These are phyloP conservation scores for Ascosphaera apis DNA, from an alignment of 2,329 filamentous ascomycete species.

Conservation along the genomic window DNA sequence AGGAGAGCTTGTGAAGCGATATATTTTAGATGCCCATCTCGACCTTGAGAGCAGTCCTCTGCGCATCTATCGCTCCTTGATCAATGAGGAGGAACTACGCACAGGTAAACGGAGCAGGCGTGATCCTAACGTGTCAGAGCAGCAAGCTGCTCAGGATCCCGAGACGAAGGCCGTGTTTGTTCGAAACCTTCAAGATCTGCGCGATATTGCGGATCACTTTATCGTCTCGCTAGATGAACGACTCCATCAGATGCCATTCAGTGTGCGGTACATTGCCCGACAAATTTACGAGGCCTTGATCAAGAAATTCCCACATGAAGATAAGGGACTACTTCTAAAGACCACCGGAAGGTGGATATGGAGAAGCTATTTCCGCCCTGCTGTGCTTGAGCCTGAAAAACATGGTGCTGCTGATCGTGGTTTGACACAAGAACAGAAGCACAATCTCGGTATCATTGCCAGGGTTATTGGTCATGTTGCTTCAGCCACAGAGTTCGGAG, in stretches of 20 bases:
- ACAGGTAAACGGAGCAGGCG: conserved; percentile 67
- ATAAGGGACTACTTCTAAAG: conserved; percentile 55
- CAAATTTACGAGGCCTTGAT: conserved; percentile 64
- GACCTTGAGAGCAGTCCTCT: conserved; percentile 93
- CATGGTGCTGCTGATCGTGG: conserved; percentile 80
- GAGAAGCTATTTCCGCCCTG: conserved; percentile 81
- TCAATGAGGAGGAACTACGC: conserved; percentile 91
- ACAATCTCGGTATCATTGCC: conserved; percentile 70
- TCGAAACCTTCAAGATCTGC: conserved; percentile 74
- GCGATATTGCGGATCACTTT: conserved; percentile 86
- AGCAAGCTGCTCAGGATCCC: conserved; percentile 84
- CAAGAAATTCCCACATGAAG: conserved; percentile 56
- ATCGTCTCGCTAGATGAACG: conserved; percentile 61
- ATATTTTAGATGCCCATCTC: conserved; percentile 71
- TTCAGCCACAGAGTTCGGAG: conserved; percentile 71
- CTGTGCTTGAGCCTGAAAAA: conserved; percentile 71
- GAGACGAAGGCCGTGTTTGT: conserved; percentile 88
- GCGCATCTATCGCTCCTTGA: conserved; percentile 85
- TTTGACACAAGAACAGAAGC: conserved; percentile 74
- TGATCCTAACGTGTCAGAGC: conserved; percentile 63
- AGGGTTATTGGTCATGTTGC: conserved; percentile 82
- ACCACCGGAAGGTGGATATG: conserved; percentile 79
- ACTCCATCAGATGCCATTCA: conserved; percentile 75
- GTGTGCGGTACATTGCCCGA: conserved; percentile 65
- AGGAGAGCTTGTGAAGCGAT: conserved; percentile 65